Evolutionary conservation across 2,329 filamentous ascomycete species (phyloP), one percentile per base, ranked within the genome.

Genomic region (Talaromyces amestolkiae): DNA sequence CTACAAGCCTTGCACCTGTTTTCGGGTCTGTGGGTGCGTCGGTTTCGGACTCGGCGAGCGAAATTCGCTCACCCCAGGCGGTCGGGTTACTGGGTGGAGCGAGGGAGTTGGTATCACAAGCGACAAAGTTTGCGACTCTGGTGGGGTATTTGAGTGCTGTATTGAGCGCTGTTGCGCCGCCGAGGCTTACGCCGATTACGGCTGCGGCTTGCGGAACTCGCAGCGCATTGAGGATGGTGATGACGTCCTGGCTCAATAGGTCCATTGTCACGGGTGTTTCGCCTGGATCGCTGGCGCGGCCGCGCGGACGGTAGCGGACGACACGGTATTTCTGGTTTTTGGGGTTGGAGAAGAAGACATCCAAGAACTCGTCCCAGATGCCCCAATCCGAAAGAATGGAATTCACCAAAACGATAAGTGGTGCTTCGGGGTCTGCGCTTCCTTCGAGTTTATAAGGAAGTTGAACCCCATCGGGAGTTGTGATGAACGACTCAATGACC

Each of bases 291-390:
- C 71, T 69, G 73, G 84, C 79, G 7, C 91, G 86, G 6, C 92
- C 92, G 61, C 92, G 91, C 2, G 87, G 85, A 75, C 92, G 86
- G 79, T 93, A 96, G 10, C 92, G 88, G 1, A 96, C 81, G 69
- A 96, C 84, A 61, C 90, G 88, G 75, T 92, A 89, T 39, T 72
- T 68, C 45, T 87, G 86, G 27, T 88, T 86, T 43, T 85, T 72
- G 0, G 78, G 75, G 60, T 84, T 83, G 13, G 76, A 71, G 49
- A 83, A 75, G 69, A 95, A 84, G n/a, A 86, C 79, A 0, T 81
- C 78, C 0, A 95, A 79, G 66, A 96, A 86, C 1, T 83, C 82
- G 71, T 95, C 90, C 92, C 92, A 96, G 85, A 96, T 95, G 74
- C 86, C 83, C 69, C 89, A 84, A 58, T 89, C 87, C 2, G 91